Conservation (phyloP, 2,329 filamentous ascomycete genomes). For the Chalaropsis thielavioides region DNA sequence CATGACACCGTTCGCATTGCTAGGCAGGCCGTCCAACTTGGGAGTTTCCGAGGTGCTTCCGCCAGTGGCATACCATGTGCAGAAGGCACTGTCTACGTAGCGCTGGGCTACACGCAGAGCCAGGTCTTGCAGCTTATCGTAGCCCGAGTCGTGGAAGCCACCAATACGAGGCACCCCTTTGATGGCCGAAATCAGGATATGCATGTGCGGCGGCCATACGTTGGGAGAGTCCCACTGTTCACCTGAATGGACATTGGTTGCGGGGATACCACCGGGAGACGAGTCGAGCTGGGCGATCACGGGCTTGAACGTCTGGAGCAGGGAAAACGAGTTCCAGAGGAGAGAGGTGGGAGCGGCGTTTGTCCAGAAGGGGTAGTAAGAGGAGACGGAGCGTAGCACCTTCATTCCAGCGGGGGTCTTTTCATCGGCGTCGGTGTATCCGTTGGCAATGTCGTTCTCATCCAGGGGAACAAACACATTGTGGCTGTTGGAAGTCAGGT, state of each 20-base stretch:
- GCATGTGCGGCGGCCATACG: slow-evolving; percentile 54
- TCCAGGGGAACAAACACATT: slow-evolving; percentile 33
- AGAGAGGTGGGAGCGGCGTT: slow-evolving; percentile 45
- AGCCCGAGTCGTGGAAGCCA: slow-evolving; percentile 35
- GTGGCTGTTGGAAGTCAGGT: slow-evolving; percentile 43
- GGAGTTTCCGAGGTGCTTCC: slow-evolving; percentile 41
- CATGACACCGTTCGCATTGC: slow-evolving; percentile 41
- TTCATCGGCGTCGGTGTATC: slow-evolving; percentile 22
- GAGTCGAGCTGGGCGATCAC: slow-evolving; percentile 38
- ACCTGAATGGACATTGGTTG: slow-evolving; percentile 45
- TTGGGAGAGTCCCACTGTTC: slow-evolving; percentile 60
- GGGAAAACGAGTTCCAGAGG: slow-evolving; percentile 43
- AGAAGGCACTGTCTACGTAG: slow-evolving; percentile 53
- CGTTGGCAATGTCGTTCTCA: neutral
- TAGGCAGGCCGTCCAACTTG: slow-evolving; percentile 33
- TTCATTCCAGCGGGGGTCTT: slow-evolving; percentile 38
- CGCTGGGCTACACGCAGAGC: slow-evolving; percentile 47
- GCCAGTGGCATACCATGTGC: slow-evolving; percentile 55
- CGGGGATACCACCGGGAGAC: slow-evolving; percentile 42
- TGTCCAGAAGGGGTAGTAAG: slow-evolving; percentile 57
- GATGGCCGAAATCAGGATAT: slow-evolving; percentile 48
- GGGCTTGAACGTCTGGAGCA: slow-evolving; percentile 39
- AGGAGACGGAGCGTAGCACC: slow-evolving; percentile 41
- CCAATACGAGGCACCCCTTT: slow-evolving; percentile 32
- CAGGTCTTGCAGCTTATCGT: slow-evolving; percentile 38